Evolutionary conservation across 257 asterid species (phyloP), one percentile per base, ranked within the genome.

Genomic region (Asclepias syriaca): DNA sequence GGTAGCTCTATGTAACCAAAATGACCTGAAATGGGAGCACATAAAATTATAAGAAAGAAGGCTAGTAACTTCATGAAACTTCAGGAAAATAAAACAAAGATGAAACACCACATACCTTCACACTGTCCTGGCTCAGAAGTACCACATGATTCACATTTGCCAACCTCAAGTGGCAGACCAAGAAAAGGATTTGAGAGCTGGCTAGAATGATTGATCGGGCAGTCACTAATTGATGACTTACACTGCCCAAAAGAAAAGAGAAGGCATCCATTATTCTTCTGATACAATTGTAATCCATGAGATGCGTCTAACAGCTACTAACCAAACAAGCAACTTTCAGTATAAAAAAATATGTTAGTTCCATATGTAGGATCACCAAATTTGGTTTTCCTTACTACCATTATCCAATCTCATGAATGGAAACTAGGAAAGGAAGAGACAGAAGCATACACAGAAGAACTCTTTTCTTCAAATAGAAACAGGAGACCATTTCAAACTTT

Each of bases 131-230:
- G 88, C 82, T 95, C 99, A 60, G 89, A 93, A 58, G 96, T 84
- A 54, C 97, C 97, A 34, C 98, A 95, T 39, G 98, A 90, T 82
- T 92, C 98, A 63, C 99, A 95, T 89, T 88, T 92, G 24, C 98
- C 99, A 55, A 84, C 84, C 77, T 95, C 92, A 56, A 95, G 95
- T 5, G 98, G 99, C 79, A 95, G 84, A 64, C 99, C 98, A 79
- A 92, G 99, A 77, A 88, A 95, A 70, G 98, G 98, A 75, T 95
- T 95, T 12, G 92, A 85, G 39, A 95, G 93, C 71, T 91, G 97
- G 80, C 96, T 90, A 34, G 96, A 92, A 83, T 92, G 97, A 75
- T 82, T 90, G 75, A 95, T 92, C 5, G 97, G 95, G 48, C 93
- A 95, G 43, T 88, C 91, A 66, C 93, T 88, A 63, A 86, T 83